These are phyloP conservation scores for Polychaeton citri DNA, from an alignment of 2,329 filamentous ascomycete species.

Conservation along the genomic window DNA sequence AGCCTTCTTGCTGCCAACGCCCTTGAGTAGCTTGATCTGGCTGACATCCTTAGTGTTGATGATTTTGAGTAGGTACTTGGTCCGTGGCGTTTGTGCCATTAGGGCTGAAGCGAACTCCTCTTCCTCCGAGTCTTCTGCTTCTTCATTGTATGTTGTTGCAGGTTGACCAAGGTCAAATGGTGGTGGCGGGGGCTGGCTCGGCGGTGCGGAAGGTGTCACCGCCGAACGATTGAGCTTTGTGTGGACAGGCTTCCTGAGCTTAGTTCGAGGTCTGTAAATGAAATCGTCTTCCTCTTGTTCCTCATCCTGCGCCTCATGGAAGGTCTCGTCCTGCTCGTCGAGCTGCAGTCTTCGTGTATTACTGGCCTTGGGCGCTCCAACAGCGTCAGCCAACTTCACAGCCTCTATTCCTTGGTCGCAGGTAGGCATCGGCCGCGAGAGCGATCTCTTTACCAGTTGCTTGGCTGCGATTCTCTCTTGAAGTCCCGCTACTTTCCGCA, in stretches of 20 bases:
- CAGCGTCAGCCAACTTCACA: background rate
- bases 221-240: slow-evolving; percentile 2
- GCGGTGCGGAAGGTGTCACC: slow-evolving; percentile 2
- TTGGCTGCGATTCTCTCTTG: slow-evolving; percentile 36
- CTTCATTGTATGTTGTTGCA: slow-evolving; percentile 15
- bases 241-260: slow-evolving; percentile 10
- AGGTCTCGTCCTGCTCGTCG: slow-evolving; percentile 30
- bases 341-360: background rate
- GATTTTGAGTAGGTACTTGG: slow-evolving; percentile 51
- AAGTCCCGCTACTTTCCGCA: slow-evolving; percentile 40
- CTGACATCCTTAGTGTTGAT: slow-evolving; percentile 59
- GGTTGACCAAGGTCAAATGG: too few species aligned
- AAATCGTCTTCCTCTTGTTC: slow-evolving; percentile 26
- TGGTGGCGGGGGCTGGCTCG: slow-evolving; percentile 7
- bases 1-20: slow-evolving; percentile 62
- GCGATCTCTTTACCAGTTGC: slow-evolving; percentile 17
- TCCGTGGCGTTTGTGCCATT: slow-evolving; percentile 38
- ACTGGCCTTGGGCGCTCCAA: background rate
- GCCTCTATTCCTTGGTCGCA: background rate
- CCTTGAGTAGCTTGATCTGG: slow-evolving; percentile 53
- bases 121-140: slow-evolving; percentile 2
- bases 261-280: slow-evolving; percentile 26
- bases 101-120: slow-evolving; percentile 6
- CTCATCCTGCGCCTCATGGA: slow-evolving; percentile 22
- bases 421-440: background rate